Conservation (phyloP, 768 basidiomycete species). For the Tephrocybe sp. region DNA sequence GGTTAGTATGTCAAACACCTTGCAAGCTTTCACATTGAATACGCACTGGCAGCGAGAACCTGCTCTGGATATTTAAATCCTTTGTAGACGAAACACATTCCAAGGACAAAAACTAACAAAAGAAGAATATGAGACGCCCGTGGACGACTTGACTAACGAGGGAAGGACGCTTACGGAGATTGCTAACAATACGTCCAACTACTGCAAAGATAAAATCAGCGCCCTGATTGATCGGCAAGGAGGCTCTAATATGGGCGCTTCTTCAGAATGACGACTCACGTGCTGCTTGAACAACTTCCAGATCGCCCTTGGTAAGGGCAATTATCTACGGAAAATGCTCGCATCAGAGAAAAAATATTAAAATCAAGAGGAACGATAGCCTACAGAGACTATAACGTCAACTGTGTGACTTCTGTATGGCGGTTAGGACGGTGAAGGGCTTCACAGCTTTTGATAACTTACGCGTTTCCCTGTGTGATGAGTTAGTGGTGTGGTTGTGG, state of each 20-base stretch:
- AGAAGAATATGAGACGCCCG: not conserved
- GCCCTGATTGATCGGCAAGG: not conserved
- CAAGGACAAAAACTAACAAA: conserved; percentile 67
- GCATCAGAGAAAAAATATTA: not conserved
- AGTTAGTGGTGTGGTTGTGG: not conserved
- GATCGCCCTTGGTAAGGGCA: conserved; percentile 51
- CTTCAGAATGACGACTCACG: conserved; percentile 42
- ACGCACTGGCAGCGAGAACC: conserved; percentile 71
- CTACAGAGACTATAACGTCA: conserved; percentile 75
- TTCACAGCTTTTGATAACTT: conserved; percentile 15
- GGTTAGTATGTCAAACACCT: not conserved
- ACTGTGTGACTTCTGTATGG: conserved; percentile 48
- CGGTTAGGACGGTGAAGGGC: not conserved
- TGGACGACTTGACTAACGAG: not conserved
- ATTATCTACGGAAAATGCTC: conserved; percentile 35
- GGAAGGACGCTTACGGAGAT: conserved; percentile 55
- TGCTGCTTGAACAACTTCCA: conserved; percentile 78
- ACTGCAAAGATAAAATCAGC: conserved; percentile 40
- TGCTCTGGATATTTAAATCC: conserved; percentile 82
- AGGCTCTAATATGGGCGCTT: too few species aligned
- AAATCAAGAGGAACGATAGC: conserved; percentile 22
- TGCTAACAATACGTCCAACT: conserved; percentile 84
- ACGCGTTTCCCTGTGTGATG: conserved; percentile 45
- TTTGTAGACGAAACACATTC: conserved; percentile 90
- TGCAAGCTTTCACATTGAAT: conserved; percentile 26